Evolutionary conservation across 2,329 filamentous ascomycete genomes (phyloP), one percentile per base, ranked within the genome.

Genomic region (Orbilia oligospora): DNA sequence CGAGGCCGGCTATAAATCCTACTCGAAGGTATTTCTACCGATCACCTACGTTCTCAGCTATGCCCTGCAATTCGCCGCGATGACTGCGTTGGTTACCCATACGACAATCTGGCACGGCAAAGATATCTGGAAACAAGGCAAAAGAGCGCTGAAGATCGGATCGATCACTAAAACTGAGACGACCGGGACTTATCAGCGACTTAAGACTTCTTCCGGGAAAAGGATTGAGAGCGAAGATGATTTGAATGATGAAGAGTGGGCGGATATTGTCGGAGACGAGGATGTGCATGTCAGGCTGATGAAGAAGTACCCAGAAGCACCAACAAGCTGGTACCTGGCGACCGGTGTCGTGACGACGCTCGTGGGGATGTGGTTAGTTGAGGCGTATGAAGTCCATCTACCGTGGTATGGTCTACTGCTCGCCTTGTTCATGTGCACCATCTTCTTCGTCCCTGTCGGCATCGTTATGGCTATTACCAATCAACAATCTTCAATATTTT

Each of bases 401-500:
- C 93, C 93, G 0, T 97, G 93, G 91, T 96, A 96, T 82, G 93
- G 93, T 3, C 87, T 97, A 2, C 86, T 97, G 16, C 87, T 97
- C 5, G 92, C 93, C 0, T 87, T 97, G 1, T 89, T 87, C 27
- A 93, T 97, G 68, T 93, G 93, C 78, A 90, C 91, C 20, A 84
- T 95, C 69, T 91, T 97, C 78, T 97, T 97, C 85, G 93, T 97
- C 76, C 93, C 93, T 10, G 95, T 96, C 80, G 93, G 93, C 78
- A 96, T 97, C 83, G 92, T 97, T 82, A 97, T 96, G 92, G 93
- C 93, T 16, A 93, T 97, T 81, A 97, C 93, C 9, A 97, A 96
- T 83, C 93, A 95, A 83, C 92, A 96, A 84, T 93, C 90, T 84
- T 93, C 91, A 84, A 93, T 95, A 81, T 96, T 95, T 83, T 88